Conservation (phyloP, 2,329 filamentous ascomycete species). For the Nectriaceae sp. region DNA sequence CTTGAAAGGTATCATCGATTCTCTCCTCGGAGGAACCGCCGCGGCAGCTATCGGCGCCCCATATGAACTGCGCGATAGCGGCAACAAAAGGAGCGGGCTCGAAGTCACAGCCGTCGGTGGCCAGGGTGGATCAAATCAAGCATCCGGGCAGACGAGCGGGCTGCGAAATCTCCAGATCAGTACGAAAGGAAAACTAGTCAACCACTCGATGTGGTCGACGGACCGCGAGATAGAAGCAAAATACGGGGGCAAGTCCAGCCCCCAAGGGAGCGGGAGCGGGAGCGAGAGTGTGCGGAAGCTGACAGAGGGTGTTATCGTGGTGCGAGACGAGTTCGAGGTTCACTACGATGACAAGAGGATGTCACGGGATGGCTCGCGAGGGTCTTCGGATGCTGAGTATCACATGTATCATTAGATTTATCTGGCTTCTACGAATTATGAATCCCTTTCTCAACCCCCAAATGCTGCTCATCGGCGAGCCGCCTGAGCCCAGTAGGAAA, state of each 20-base stretch:
- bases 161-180: constrained; percentile 1
- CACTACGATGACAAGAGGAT: constrained; percentile 21
- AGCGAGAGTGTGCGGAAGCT: constrained; percentile 25
- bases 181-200: constrained; percentile 1
- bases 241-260: not conserved
- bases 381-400: constrained; percentile 18
- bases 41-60: constrained; percentile 21
- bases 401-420: constrained; percentile 14
- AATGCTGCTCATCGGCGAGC: too few species aligned
- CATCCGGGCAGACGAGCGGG: constrained; percentile 8
- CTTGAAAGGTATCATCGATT: constrained; percentile 25
- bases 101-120: constrained; percentile 16
- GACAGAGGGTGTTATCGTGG: constrained; percentile 23
- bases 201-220: constrained; percentile 16
- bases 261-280: constrained; percentile 9
- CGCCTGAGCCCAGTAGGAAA: too few species aligned
- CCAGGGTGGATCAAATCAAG: constrained; percentile 5
- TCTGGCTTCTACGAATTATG: too few species aligned
- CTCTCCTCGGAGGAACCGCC: constrained; percentile 17
- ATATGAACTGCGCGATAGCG: constrained; percentile 23
- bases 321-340: constrained; percentile 24
- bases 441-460: too few species aligned
- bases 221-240: constrained; percentile 10
- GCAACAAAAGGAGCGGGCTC: constrained; percentile 16
- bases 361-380: constrained; percentile 17